These are phyloP conservation scores for Puccinia triticina DNA, from an alignment of 1,284 basidiomycete species.

Conservation along the genomic window DNA sequence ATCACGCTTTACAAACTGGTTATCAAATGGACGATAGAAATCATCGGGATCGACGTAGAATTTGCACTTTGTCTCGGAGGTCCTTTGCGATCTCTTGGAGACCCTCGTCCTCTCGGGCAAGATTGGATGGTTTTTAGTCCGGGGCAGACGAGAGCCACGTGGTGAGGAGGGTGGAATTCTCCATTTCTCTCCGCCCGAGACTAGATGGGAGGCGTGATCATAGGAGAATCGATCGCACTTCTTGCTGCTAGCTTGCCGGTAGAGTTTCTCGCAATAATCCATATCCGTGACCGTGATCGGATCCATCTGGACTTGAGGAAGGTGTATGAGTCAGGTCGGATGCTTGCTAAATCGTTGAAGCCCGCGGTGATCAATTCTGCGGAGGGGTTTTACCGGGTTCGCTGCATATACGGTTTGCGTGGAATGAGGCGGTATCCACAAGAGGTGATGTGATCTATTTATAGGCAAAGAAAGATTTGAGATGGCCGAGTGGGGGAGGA, in stretches of 20 bases:
- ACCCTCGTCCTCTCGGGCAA: neutral
- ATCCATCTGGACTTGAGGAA: neutral
- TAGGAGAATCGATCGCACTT: neutral
- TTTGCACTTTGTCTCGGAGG: neutral
- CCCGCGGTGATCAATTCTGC: neutral
- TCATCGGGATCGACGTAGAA: conserved; percentile 25
- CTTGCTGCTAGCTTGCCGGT: neutral
- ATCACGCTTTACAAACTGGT: conserved; percentile 2
- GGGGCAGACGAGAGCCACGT: neutral
- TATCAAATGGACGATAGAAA: conserved; percentile 40
- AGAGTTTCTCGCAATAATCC: conserved; percentile 5
- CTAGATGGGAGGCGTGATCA: conserved; percentile 21
- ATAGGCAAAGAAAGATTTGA: too few relatives aligned
- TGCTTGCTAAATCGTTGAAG: neutral
- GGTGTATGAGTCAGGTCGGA: neutral
- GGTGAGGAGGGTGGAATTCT: neutral
- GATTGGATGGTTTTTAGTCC: neutral
- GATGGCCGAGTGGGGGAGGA: too few relatives aligned
- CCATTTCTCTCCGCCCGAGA: neutral
- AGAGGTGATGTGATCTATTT: too few relatives aligned
- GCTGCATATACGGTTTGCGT: neutral
- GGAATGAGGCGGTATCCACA: neutral
- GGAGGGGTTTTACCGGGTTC: neutral
- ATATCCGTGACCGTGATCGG: neutral
- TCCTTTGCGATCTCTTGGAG: conserved; percentile 11